Base-by-base conservation (phyloP, 2,329 filamentous ascomycete genomes). In the Tolypocladium tropicale region DNA sequence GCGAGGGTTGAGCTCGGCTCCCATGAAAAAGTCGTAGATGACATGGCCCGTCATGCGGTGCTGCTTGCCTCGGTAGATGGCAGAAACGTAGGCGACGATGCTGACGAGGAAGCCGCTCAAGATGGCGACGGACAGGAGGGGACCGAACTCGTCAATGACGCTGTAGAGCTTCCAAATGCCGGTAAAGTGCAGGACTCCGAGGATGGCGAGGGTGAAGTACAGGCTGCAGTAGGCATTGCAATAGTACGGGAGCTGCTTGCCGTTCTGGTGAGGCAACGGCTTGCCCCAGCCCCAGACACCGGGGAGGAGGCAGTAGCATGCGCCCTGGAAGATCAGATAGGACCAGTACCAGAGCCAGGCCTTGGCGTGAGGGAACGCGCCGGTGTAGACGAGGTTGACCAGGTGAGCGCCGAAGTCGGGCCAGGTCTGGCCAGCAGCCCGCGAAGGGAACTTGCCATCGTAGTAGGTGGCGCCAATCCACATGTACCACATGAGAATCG, bases 401-500 rank as follows among this genome's bases (percentile, higher is more conserved):
- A 97, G 72, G 62, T 95, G 85, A 57, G 77, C 72, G 55, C 81
- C 78, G 69, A 96, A 97, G 21, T 93, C 85, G 14, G 67, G 62
- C 68, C 83, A 82, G 63, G 78, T 85, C 76, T 95, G 80, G 46
- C 81, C 88, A 48, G 81, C 69, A 2, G 75, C 74, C 1, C 84
- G 88, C 48, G 76, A 74, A 18, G 94, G 94, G 53, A 95, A 78
- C 60, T 88, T 85, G 63, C 93, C 93, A 68, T 90, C 78, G 74
- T 96, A 99, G 75, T 93, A 96, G 53, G 86, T 92, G 36, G 93
- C 89, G 53, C 94, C 94, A 71, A 95, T 86, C 92, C 92, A 97
- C 92, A 99, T 96, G 76, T 96, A 97, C 81, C 90, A 96, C 93
- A 97, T 97, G 64, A 99, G 81, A 39, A 86, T 60, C n/a, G 94